Evolutionary conservation across 2,329 filamentous ascomycete genomes (phyloP), one percentile per base, ranked within the genome.

Genomic region (Colletotrichum plurivorum): DNA sequence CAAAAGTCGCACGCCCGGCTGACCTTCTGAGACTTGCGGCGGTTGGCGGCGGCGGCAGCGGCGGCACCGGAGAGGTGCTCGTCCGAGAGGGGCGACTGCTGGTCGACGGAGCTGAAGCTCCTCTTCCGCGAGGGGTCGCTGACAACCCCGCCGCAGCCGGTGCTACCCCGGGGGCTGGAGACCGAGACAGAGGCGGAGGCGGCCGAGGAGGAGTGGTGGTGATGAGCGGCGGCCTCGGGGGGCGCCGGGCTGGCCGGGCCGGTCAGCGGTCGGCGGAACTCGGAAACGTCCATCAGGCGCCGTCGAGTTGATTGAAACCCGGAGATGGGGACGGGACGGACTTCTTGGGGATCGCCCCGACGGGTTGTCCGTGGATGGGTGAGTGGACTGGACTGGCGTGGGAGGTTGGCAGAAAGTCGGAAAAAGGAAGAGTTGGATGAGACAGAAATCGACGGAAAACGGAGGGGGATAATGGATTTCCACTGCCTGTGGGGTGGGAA

Each of bases 1-100:
- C 80, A 82, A 36, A 75, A 73, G 66, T 82, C 80, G 63, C 80
- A 82, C 6, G 80, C 80, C n/a, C 78, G 73, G 64, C 75, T 80
- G 57, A 79, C 78, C 71, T 80, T 80, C 52, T 73, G 75, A 13
- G 67, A 56, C 62, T 77, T 78, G 54, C 63, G 71, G 55, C 63
- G 62, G 27, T 70, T 71, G 16, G 55, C 55, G 39, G 48, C 58
- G 36, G 58, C 58, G 3, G 22, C 54, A 6, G 39, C 54, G 4
- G 41, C 31, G 13, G 66, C 5, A 2, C 55, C 62, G 49, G 62
- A 5, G 43, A 56, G 22, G n/a, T 66, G 58, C 58, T 62, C 62
- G n/a, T 69, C 66, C 15, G 66, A 66, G 12, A 56, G 18, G 6
- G 66, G 62, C 9, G 66, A 69, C n/a, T 69, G 66, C 7, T 66